phyloP scores from a whole-genome alignment of 2,329 filamentous ascomycete genomes.

The Lachnellula arida region DNA sequence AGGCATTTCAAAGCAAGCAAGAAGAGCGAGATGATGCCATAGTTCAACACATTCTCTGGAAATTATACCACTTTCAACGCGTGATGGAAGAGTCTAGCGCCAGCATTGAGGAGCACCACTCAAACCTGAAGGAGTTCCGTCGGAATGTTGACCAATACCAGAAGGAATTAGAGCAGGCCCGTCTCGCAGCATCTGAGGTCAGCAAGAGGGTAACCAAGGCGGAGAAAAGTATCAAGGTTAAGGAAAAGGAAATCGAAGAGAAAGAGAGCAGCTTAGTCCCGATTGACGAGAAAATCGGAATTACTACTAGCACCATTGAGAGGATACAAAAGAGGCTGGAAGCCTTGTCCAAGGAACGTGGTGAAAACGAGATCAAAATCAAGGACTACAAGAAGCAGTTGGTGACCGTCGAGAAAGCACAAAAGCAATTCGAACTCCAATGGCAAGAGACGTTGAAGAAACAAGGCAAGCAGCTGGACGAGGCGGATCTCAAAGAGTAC shows the following conservation, averaged over 20 bases:
- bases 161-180: constrained; percentile 71
- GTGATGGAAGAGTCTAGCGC: constrained; percentile 88
- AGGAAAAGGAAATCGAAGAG: constrained; percentile 83
- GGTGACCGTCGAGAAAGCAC: constrained; percentile 80
- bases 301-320: constrained; percentile 67
- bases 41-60: constrained; percentile 92
- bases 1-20: constrained; percentile 86
- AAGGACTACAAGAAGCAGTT: constrained; percentile 77
- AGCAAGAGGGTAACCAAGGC: constrained; percentile 71
- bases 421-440: constrained; percentile 81
- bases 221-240: constrained; percentile 80
- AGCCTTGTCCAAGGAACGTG: constrained; percentile 70
- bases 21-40: constrained; percentile 88
- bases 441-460: constrained; percentile 81
- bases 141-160: constrained; percentile 85
- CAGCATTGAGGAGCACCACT: constrained; percentile 88
- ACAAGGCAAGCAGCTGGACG: constrained; percentile 79
- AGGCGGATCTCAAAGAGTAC: constrained; percentile 85
- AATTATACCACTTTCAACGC: constrained; percentile 90
- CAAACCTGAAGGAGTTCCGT: constrained; percentile 88
- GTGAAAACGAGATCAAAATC: constrained; percentile 63
- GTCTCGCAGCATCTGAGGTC: constrained; percentile 75
- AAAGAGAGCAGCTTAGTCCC: constrained; percentile 82
- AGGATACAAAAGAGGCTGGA: constrained; percentile 63
- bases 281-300: constrained; percentile 84